Evolutionary conservation across 2,329 filamentous ascomycete genomes (phyloP), one percentile per base, ranked within the genome.

Genomic region (Nothopassalora personata): DNA sequence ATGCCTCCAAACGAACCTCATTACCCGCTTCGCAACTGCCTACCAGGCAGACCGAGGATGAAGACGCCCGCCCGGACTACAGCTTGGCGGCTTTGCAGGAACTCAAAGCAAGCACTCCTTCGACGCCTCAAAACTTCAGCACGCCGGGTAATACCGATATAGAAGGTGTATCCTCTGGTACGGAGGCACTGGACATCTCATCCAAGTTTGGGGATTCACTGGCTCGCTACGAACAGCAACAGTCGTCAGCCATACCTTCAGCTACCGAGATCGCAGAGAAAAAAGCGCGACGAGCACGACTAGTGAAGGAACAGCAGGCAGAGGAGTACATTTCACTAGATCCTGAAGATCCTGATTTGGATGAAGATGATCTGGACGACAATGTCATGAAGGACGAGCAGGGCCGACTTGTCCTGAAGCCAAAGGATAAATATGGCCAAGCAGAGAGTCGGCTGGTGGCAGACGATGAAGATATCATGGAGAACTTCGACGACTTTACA

Each of bases 401-500:
- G 49, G 74, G 76, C 19, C 65, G 72, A 60, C 61, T 81, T 59
- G 75, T 83, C 1, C 71, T 81, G 2, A 76, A 79, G 54, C 75
- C 77, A 18, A 84, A 84, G 64, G 84, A 86, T 67, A 85, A 88
- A 64, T 82, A 84, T 34, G 83, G 64, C 13, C 55, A 61, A 31
- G 62, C 70, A 4, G 77, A 91, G 61, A 89, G 88, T 5, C 83
- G 93, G 1, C 81, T 97, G 1, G 83, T 91, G 5, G 83, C 82
- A 46, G 91, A 97, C 34, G 93, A 97, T 67, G 93, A 97, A 71
- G 91, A 97, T 69, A 82, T 97, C 0, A 90, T 89, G 39, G 94
- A 97, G 75, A 92, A 91, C 0, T 97, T 96, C 67, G 93, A 97
- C 60, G 88, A 93, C 56, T 96, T 90, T 61, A 74, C 72, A 67